Conservation (phyloP, 129 eudicot species). For the Daucus carota region DNA sequence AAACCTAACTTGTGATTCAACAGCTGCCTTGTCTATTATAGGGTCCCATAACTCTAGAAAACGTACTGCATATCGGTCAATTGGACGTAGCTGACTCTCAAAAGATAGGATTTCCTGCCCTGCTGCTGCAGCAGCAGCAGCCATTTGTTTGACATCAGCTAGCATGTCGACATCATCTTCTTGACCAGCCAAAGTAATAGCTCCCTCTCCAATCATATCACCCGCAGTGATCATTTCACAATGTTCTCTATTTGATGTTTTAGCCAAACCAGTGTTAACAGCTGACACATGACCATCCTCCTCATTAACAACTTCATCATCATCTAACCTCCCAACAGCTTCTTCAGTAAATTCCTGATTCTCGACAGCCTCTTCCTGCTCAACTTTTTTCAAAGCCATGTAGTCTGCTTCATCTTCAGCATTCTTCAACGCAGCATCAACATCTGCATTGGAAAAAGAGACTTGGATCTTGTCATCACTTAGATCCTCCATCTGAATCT, state of each 20-base stretch:
- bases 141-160: constrained; percentile 94
- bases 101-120: constrained; percentile 76
- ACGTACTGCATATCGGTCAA: constrained; percentile 88
- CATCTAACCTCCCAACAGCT: constrained; percentile 58
- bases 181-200: constrained; percentile 32
- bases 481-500: constrained; percentile 36
- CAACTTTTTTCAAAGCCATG: constrained; percentile 97
- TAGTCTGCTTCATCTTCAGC: constrained; percentile 99
- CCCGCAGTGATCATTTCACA: constrained; percentile 19
- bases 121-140: constrained; percentile 86
- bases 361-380: constrained; percentile 95
- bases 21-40: constrained; percentile 55
- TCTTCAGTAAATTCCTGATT: constrained; percentile 97
- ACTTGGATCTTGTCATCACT: constrained; percentile 27
- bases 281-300: constrained; percentile 54
- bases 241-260: constrained; percentile 33
- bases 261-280: constrained; percentile 31
- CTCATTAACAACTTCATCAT: constrained; percentile 77
- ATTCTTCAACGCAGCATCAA: constrained; percentile 88
- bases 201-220: constrained; percentile 43
- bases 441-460: constrained; percentile 56
- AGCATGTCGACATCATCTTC: constrained; percentile 90
- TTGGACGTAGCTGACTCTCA: constrained; percentile 85
- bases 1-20: constrained; percentile 42
- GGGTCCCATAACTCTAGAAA: constrained; percentile 95